These are phyloP conservation scores for Aspergillus cejpii DNA, from an alignment of 2,329 filamentous ascomycete species.

Conservation along the genomic window DNA sequence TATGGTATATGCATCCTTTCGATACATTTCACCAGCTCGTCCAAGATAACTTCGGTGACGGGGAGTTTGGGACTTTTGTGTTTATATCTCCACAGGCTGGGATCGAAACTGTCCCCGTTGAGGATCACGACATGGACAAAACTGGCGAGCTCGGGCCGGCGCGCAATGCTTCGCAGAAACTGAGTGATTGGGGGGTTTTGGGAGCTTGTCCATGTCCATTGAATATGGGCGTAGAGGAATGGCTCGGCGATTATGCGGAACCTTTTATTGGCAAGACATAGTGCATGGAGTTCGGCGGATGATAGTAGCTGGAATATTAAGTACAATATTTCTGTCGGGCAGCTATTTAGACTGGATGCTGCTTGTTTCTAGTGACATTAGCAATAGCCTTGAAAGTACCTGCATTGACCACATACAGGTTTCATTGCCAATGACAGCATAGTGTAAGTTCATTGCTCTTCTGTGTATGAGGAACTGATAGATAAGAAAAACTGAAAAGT, in stretches of 20 bases:
- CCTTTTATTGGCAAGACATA: slow-evolving; percentile 13
- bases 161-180: slow-evolving; percentile 13
- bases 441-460: background rate
- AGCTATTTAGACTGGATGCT: slow-evolving; percentile 2
- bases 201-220: slow-evolving; percentile 10
- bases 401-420: slow-evolving; percentile 1
- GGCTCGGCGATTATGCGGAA: slow-evolving; percentile 14
- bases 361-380: slow-evolving; percentile 4
- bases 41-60: slow-evolving; percentile 4
- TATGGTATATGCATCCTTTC: slow-evolving; percentile 3
- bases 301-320: slow-evolving; percentile 15
- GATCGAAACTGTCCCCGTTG: background rate
- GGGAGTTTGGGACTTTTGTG: background rate
- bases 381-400: background rate
- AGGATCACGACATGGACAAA: slow-evolving; percentile 12
- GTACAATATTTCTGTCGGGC: slow-evolving; percentile 12
- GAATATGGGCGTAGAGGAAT: slow-evolving; percentile 16
- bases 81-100: background rate
- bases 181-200: slow-evolving; percentile 11
- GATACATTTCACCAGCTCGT: slow-evolving; percentile 6
- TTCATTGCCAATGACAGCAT: slow-evolving; percentile 1
- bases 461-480: background rate
- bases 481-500: background rate
- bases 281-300: slow-evolving; percentile 6
- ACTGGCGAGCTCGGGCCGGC: slow-evolving; percentile 13